Conservation (phyloP, 257 asterid genomes). For the Apocynum venetum region DNA sequence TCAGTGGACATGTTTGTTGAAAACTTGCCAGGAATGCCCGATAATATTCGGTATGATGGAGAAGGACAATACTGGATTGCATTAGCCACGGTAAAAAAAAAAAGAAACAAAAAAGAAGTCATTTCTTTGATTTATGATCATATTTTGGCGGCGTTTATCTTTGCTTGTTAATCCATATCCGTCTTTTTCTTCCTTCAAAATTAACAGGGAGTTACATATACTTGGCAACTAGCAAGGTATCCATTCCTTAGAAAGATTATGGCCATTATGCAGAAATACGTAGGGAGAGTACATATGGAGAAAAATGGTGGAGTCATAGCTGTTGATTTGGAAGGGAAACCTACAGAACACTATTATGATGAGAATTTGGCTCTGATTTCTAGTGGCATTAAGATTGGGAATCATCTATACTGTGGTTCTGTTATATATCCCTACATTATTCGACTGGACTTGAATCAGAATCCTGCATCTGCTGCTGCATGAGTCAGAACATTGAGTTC, state of each 20-base stretch:
- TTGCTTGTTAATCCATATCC: too few species aligned
- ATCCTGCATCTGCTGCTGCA: constrained; percentile 38
- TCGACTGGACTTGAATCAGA: constrained; percentile 52
- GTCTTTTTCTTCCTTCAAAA: neutral
- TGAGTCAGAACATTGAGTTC: constrained; percentile 13
- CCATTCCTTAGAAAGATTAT: constrained; percentile 49
- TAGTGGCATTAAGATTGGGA: constrained; percentile 51
- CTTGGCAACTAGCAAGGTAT: constrained; percentile 32
- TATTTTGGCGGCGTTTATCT: neutral
- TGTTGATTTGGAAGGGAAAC: constrained; percentile 73
- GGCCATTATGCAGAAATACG: constrained; percentile 40
- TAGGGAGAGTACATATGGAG: constrained; percentile 21
- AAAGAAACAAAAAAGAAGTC: too few species aligned
- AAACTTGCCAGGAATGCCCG: constrained; percentile 81
- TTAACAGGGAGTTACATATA: constrained; percentile 36
- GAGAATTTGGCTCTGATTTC: constrained; percentile 18
- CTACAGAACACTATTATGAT: constrained; percentile 54
- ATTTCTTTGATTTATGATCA: neutral
- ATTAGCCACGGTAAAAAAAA: constrained; percentile 30
- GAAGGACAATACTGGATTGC: constrained; percentile 83
- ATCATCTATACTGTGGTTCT: constrained; percentile 59
- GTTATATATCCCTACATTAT: constrained; percentile 33
- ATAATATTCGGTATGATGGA: constrained; percentile 80
- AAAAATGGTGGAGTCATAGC: constrained; percentile 60
- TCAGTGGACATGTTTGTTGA: constrained; percentile 49